Percentiles rank a stretch among this genome's conserved stretches.
Evolutionary conservation across 805 yeast species (phyloP).

Genomic region (Candida sphagnicola): DNA sequence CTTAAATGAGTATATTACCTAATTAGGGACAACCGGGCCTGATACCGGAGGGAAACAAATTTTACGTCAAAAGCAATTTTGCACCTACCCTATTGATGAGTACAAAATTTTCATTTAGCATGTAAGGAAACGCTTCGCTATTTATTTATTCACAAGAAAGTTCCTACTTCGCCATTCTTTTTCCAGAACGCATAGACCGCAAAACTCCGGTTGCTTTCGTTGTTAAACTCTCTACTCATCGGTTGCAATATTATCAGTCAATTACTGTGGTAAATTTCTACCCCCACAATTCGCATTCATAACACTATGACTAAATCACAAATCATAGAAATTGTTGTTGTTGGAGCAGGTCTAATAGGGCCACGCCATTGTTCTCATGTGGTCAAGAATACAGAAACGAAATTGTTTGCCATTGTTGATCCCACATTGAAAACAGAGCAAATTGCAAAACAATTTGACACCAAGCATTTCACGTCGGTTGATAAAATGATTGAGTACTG

Average conservation of each 20-base stretch:
- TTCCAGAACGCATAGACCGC: too few relatives aligned
- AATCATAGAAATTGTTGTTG: slow-evolving; percentile 14
- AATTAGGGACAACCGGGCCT: not conserved
- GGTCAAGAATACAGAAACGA: slow-evolving; percentile 17
- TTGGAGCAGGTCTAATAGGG: slow-evolving; percentile 41
- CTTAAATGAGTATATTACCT: not conserved
- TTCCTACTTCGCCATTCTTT: not conserved
- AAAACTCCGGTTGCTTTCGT: too few relatives aligned
- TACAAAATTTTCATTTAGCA: too few relatives aligned
- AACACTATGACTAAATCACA: slow-evolving; percentile 1
- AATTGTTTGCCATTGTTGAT: slow-evolving; percentile 30
- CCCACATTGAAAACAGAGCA: slow-evolving; percentile 24
- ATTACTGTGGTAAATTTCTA: too few relatives aligned
- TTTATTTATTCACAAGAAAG: too few relatives aligned
- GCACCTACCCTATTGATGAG: not conserved
- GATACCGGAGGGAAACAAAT: not conserved
- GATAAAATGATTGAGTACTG: slow-evolving; percentile 20
- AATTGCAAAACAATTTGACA: slow-evolving; percentile 20
- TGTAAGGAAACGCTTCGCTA: too few relatives aligned
- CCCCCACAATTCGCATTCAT: not conserved
- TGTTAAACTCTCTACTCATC: not conserved
- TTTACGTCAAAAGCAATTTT: not conserved
- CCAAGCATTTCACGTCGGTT: slow-evolving; percentile 20
- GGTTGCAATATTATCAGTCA: not conserved
- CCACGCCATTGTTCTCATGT: slow-evolving; percentile 39